Percentiles rank a stretch among this genome's conserved stretches.
Conservation (phyloP, 306 rosid genomes). For the Begonia loranthoides region DNA sequence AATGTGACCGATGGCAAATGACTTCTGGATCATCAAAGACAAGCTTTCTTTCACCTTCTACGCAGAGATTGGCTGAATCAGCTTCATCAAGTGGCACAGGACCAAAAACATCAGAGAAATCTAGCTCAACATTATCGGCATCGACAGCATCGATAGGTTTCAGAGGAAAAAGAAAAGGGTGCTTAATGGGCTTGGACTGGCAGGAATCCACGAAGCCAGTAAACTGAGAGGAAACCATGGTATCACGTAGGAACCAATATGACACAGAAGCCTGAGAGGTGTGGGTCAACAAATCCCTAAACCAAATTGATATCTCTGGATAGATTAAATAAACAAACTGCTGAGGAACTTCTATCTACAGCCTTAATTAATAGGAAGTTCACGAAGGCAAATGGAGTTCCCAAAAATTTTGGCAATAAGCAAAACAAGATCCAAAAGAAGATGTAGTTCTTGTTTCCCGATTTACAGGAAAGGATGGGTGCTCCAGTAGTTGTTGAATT, state of each 20-base stretch:
- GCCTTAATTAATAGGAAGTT: constrained; percentile 71
- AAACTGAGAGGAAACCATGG: constrained; percentile 77
- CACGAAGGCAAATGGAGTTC: constrained; percentile 64
- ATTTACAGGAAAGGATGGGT: constrained; percentile 78
- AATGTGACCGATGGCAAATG: constrained; percentile 71
- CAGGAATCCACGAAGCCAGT: constrained; percentile 33
- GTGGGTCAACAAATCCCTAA: constrained; percentile 18
- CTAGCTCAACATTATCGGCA: constrained; percentile 63
- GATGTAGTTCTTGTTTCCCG: constrained; percentile 77
- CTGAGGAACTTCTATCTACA: constrained; percentile 64
- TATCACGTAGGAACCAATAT: constrained; percentile 3
- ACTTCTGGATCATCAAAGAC: constrained; percentile 65
- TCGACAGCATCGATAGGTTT: constrained; percentile 22
- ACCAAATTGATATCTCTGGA: constrained; percentile 21
- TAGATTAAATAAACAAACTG: constrained; percentile 22
- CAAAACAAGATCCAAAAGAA: constrained; percentile 70
- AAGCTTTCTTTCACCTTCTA: constrained; percentile 40
- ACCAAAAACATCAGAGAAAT: constrained; percentile 87
- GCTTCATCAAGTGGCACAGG: constrained; percentile 44
- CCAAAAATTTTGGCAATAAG: constrained; percentile 73
- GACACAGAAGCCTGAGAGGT: constrained; percentile 12
- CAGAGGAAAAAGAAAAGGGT: constrained; percentile 31
- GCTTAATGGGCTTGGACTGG: constrained; percentile 25
- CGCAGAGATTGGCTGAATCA: constrained; percentile 6
- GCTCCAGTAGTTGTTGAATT: constrained; percentile 61